phyloP scores from a whole-genome alignment of 2,329 filamentous ascomycete genomes.

The Cytospora paraplurivora region DNA sequence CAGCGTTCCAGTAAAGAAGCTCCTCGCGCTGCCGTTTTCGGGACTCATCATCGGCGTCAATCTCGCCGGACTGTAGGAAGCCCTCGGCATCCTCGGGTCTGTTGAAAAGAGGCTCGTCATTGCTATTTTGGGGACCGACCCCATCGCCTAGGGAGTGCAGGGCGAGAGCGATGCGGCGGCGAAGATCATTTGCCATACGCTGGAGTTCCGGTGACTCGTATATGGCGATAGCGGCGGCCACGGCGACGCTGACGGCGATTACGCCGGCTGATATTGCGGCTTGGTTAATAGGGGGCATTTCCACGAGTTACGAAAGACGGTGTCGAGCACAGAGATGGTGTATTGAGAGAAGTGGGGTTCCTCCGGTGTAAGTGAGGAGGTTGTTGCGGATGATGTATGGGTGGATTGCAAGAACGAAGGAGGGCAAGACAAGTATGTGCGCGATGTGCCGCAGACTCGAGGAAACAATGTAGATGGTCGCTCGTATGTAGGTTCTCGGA shows the following conservation, averaged over 20 bases:
- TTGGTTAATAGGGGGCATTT: slow-evolving; percentile 60
- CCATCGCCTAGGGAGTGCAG: slow-evolving; percentile 61
- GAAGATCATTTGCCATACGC: slow-evolving; percentile 62
- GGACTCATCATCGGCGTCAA: slow-evolving; percentile 65
- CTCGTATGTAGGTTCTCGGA: not conserved
- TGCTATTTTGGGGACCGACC: slow-evolving; percentile 46
- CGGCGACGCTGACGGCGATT: slow-evolving; percentile 58
- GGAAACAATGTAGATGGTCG: not conserved
- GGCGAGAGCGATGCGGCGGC: slow-evolving; percentile 62
- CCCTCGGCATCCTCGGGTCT: slow-evolving; percentile 67
- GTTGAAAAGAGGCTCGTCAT: slow-evolving; percentile 61
- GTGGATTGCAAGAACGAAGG: not conserved
- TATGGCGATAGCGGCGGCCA: slow-evolving; percentile 60
- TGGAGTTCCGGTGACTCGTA: slow-evolving; percentile 67
- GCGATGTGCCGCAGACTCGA: not conserved
- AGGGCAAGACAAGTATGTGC: not conserved
- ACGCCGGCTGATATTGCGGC: slow-evolving; percentile 58
- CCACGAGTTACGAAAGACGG: slow-evolving; percentile 21
- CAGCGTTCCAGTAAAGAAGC: slow-evolving; percentile 63
- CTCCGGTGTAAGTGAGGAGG: slow-evolving; percentile 24
- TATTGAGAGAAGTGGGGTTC: slow-evolving; percentile 16
- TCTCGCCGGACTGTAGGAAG: slow-evolving; percentile 56
- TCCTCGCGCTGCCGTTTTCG: slow-evolving; percentile 64
- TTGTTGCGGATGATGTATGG: not conserved
- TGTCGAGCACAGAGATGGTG: slow-evolving; percentile 1